Percentiles rank a stretch among this genome's conserved stretches.
These are phyloP conservation scores for Eustoma russellianum DNA, from an alignment of 257 asterid genomes.

Conservation along the genomic window DNA sequence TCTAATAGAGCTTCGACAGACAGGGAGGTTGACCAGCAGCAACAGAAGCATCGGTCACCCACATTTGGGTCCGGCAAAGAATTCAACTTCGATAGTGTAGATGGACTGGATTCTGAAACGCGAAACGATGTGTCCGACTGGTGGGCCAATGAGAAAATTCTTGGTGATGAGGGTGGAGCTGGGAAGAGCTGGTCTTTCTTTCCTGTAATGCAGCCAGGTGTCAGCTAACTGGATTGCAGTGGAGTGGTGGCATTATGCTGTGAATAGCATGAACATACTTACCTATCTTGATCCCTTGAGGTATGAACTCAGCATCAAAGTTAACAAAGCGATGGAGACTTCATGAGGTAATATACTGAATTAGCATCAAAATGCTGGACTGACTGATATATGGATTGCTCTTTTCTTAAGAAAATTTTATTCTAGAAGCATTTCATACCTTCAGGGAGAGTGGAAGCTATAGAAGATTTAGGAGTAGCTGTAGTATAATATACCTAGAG, in stretches of 20 bases:
- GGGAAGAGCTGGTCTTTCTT: constrained; percentile 36
- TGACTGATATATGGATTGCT: constrained; percentile 2
- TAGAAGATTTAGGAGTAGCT: constrained; percentile 12
- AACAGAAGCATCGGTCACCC: constrained; percentile 46
- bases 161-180: constrained; percentile 16
- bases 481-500: constrained; percentile 1
- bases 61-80: constrained; percentile 83
- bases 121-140: constrained; percentile 46
- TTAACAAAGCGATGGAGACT: background rate
- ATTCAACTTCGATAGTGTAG: constrained; percentile 63
- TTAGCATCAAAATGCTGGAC: constrained; percentile 11
- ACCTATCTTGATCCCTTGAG: constrained; percentile 1
- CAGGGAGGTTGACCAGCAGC: constrained; percentile 24
- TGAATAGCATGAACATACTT: constrained; percentile 6
- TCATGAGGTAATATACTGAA: constrained; percentile 5
- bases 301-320: constrained; percentile 1
- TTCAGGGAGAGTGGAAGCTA: constrained; percentile 5
- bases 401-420: too few relatives aligned
- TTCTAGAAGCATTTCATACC: constrained; percentile 15
- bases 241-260: constrained; percentile 1
- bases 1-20: constrained; percentile 24
- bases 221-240: constrained; percentile 13
- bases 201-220: constrained; percentile 36
- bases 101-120: constrained; percentile 38
- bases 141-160: constrained; percentile 55